These are phyloP conservation scores for Coemansia javaensis DNA, from an alignment of 192 early-diverging fungal species.

Conservation along the genomic window DNA sequence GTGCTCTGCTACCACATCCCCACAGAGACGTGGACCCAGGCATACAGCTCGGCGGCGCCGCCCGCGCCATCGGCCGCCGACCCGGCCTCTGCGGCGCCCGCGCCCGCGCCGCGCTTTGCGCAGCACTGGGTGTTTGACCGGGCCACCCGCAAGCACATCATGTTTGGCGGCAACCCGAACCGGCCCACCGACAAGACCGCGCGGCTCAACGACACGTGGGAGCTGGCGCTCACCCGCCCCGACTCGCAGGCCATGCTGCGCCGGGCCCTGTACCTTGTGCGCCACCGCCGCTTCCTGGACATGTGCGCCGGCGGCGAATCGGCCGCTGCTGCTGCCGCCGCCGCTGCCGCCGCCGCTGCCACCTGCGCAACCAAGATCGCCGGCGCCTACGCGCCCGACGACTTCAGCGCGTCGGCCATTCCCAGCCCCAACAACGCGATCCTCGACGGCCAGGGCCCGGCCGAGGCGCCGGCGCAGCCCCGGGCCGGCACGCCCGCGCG, in stretches of 20 bases:
- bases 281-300: conserved; percentile 77
- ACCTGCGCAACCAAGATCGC: not conserved
- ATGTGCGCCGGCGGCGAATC: conserved; percentile 54
- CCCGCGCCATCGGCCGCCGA: conserved; percentile 43
- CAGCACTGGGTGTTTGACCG: conserved; percentile 88
- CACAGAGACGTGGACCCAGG: conserved; percentile 48
- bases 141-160: conserved; percentile 63
- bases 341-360: too few relatives aligned
- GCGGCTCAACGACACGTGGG: conserved; percentile 50
- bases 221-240: conserved; percentile 44
- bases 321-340: too few relatives aligned
- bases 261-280: conserved; percentile 68
- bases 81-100: conserved; percentile 10
- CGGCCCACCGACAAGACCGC: conserved; percentile 39
- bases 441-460: conserved; percentile 11
- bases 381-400: not conserved
- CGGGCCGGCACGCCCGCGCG: not conserved
- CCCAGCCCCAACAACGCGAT: conserved; percentile 36
- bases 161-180: conserved; percentile 92
- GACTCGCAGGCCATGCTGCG: conserved; percentile 64
- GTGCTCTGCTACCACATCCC: conserved; percentile 51
- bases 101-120: conserved; percentile 85
- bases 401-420: conserved; percentile 38
- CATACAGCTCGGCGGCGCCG: conserved; percentile 27
- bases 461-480: conserved; percentile 1